These are phyloP conservation scores for Nowakowskiella sp. DNA, from an alignment of 192 early-diverging fungal genomes.

Conservation along the genomic window DNA sequence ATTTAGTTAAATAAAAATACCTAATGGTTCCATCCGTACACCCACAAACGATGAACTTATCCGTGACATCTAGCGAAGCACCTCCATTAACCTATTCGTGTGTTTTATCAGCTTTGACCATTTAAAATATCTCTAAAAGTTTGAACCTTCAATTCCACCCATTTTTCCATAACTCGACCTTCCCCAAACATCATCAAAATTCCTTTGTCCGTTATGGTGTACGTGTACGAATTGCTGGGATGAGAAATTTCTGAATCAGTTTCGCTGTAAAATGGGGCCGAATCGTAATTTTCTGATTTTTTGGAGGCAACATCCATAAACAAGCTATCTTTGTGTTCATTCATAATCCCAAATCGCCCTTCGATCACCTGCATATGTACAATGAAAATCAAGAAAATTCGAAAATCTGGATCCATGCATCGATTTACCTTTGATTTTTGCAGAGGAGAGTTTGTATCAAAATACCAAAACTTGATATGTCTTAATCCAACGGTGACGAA, in stretches of 20 bases:
- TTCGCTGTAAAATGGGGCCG: background rate
- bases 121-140: background rate
- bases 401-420: no score
- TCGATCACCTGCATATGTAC: no score
- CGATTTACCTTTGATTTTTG: conserved; percentile 4
- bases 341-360: conserved; percentile 58
- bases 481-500: conserved; percentile 72
- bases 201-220: conserved; percentile 63
- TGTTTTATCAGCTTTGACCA: background rate
- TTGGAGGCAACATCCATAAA: conserved; percentile 58
- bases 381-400: conserved; percentile 7
- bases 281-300: background rate
- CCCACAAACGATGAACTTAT: conserved; percentile 58
- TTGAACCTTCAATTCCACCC: conserved; percentile 68
- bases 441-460: conserved; percentile 37
- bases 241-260: conserved; percentile 1
- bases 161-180: conserved; percentile 60
- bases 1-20: conserved; percentile 16
- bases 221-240: conserved; percentile 40
- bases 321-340: conserved; percentile 56
- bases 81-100: conserved; percentile 47
- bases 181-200: conserved; percentile 59
- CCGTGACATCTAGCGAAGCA: conserved; percentile 52
- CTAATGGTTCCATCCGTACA: conserved; percentile 67
- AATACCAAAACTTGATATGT: conserved; percentile 76